phyloP scores from a whole-genome alignment of 2,329 filamentous ascomycete species.

The Periconia sp. region DNA sequence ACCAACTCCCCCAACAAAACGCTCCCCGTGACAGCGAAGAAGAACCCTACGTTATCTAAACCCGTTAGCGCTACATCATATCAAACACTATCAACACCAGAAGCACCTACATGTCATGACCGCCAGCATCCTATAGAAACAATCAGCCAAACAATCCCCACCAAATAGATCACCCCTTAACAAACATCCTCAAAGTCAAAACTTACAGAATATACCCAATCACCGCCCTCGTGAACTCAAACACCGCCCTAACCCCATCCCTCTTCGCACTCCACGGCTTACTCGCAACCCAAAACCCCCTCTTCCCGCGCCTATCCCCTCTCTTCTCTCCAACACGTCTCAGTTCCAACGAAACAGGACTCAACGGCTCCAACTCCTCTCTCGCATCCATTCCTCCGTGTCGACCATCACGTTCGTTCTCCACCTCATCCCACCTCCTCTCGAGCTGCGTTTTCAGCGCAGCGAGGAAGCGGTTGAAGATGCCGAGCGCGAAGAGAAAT shows the following conservation, averaged over 20 bases:
- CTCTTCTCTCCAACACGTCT: background rate
- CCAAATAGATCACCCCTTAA: background rate
- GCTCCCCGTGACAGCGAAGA: slow-evolving; percentile 32
- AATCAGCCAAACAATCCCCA: slow-evolving; percentile 1
- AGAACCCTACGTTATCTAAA: slow-evolving; percentile 28
- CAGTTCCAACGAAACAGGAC: background rate
- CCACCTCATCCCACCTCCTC: slow-evolving; percentile 15
- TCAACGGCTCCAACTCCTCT: slow-evolving; percentile 4
- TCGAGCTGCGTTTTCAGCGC: slow-evolving; percentile 29
- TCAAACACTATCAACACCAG: background rate
- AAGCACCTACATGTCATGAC: slow-evolving; percentile 26
- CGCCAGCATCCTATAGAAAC: slow-evolving; percentile 27
- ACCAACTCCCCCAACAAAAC: slow-evolving; percentile 30
- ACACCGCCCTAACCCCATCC: slow-evolving; percentile 19
- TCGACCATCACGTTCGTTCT: background rate
- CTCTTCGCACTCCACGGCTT: slow-evolving; percentile 21
- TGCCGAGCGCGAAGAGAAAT: slow-evolving; percentile 28
- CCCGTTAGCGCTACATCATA: background rate
- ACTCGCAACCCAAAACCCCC: slow-evolving; percentile 21
- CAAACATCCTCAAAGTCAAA: background rate
- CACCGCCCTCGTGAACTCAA: slow-evolving; percentile 28
- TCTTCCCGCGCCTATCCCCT: background rate
- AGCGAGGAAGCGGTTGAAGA: slow-evolving; percentile 35
- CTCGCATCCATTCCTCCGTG: background rate
- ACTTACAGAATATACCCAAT: slow-evolving; percentile 34